phyloP scores from a whole-genome alignment of 768 basidiomycete genomes.

The Cyathus striatus region DNA sequence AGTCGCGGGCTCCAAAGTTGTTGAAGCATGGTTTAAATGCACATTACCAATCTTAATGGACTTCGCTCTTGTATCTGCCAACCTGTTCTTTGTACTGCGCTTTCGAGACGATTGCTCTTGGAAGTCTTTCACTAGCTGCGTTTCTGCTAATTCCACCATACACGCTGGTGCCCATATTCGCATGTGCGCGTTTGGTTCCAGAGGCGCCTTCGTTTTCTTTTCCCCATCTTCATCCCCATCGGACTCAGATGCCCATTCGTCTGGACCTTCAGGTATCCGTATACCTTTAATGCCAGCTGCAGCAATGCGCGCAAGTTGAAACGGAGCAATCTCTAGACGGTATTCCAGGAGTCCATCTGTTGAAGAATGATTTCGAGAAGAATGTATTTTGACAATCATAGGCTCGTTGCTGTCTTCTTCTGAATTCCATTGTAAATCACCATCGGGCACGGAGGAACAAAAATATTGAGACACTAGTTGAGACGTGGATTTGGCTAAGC shows the following conservation, averaged over 20 bases:
- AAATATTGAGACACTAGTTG: constrained; percentile 56
- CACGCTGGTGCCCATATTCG: constrained; percentile 82
- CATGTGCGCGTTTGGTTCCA: constrained; percentile 50
- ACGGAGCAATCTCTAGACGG: constrained; percentile 71
- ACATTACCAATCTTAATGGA: no score
- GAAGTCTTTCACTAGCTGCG: constrained; percentile 57
- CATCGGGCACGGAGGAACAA: constrained; percentile 37
- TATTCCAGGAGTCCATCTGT: constrained; percentile 76
- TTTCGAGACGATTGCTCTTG: constrained; percentile 47
- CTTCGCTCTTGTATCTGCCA: no score
- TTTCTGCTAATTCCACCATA: constrained; percentile 66
- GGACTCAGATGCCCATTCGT: constrained; percentile 43
- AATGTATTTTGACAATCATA: constrained; percentile 64
- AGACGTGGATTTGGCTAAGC: constrained; percentile 48
- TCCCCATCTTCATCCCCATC: constrained; percentile 44
- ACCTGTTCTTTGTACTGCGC: constrained; percentile 39
- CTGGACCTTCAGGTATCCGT: constrained; percentile 39
- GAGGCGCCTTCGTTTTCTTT: constrained; percentile 29
- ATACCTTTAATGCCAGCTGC: constrained; percentile 64
- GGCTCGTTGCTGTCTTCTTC: constrained; percentile 30
- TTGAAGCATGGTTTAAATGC: no score
- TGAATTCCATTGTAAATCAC: constrained; percentile 21
- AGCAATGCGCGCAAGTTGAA: constrained; percentile 57
- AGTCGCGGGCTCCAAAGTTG: no score
- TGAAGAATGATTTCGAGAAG: constrained; percentile 58